Conservation (phyloP, 176 grass and related monocot species). For the Typha latifolia region DNA sequence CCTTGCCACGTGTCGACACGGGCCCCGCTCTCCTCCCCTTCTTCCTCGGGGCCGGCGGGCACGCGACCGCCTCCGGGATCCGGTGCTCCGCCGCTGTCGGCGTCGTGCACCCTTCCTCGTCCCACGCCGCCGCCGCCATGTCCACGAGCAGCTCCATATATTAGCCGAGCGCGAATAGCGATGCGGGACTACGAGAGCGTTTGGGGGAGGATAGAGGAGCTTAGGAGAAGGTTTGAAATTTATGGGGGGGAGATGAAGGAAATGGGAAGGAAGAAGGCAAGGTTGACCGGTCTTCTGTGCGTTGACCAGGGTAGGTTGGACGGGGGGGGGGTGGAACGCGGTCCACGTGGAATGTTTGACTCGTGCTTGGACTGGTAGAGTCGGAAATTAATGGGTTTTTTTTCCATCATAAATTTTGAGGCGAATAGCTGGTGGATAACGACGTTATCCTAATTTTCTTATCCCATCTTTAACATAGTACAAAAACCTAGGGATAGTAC, state of each 20-base stretch:
- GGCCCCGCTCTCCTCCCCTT: neutral
- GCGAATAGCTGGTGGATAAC: too few species aligned
- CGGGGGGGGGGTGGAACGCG: too few species aligned
- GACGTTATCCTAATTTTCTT: too few species aligned
- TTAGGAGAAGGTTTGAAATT: neutral
- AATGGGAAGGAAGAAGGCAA: neutral
- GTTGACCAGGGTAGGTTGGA: too few species aligned
- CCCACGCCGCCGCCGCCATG: neutral
- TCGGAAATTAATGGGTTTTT: too few species aligned
- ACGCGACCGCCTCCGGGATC: conserved; percentile 8
- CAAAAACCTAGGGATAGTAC: too few species aligned
- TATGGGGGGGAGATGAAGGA: neutral
- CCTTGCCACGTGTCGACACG: neutral
- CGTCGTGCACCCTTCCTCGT: conserved; percentile 21
- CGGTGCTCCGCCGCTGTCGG: conserved; percentile 22
- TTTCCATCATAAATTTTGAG: too few species aligned
- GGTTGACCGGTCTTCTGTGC: neutral
- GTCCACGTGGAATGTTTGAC: too few species aligned
- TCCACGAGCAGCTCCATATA: neutral
- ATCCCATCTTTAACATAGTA: too few species aligned
- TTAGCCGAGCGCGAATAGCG: neutral
- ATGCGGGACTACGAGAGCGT: neutral
- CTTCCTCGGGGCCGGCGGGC: conserved; percentile 50
- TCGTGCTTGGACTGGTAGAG: too few species aligned
- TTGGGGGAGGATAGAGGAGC: neutral